Percentiles rank a stretch among this genome's conserved stretches.
phyloP scores from a whole-genome alignment of 805 yeast species.

The Candida dajiaensis region DNA sequence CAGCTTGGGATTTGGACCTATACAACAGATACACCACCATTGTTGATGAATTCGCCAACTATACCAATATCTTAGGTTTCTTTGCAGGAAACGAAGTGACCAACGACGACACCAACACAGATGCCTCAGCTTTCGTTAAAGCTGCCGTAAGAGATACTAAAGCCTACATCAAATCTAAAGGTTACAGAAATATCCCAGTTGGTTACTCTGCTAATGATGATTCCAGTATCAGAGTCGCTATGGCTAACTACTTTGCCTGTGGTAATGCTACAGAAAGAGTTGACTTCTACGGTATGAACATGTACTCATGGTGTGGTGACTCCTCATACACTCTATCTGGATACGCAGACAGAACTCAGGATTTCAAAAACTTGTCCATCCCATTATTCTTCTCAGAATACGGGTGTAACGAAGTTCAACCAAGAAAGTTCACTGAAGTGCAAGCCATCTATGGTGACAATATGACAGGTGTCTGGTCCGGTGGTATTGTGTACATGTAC shows the following conservation, averaged over 20 bases:
- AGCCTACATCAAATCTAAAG: conserved; percentile 52
- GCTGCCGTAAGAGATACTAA: conserved; percentile 80
- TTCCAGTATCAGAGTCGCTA: conserved; percentile 51
- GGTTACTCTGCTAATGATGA: conserved; percentile 84
- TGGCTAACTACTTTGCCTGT: conserved; percentile 75
- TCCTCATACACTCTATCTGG: conserved; percentile 58
- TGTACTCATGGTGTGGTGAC: conserved; percentile 85
- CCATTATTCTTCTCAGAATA: conserved; percentile 81
- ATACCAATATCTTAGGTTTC: conserved; percentile 73
- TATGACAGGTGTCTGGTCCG: conserved; percentile 85
- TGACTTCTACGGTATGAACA: conserved; percentile 83
- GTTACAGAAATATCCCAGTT: conserved; percentile 67
- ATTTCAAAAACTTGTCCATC: conserved; percentile 58
- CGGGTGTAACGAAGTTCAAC: conserved; percentile 66
- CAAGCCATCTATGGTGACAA: conserved; percentile 53
- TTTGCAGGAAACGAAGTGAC: conserved; percentile 86
- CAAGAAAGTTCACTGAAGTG: conserved; percentile 72
- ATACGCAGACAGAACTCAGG: conserved; percentile 56
- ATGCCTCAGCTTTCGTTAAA: conserved; percentile 75
- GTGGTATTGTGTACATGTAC: conserved; percentile 87
- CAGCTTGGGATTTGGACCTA: conserved; percentile 58
- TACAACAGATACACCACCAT: conserved; percentile 64
- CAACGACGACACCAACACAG: conserved; percentile 58
- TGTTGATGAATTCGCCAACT: conserved; percentile 61
- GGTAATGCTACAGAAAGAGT: conserved; percentile 60